Percentiles rank a stretch among this genome's conserved stretches.
Evolutionary conservation across 2,329 filamentous ascomycete genomes (phyloP).

Genomic region (Myriosclerotinia duriaeana): DNA sequence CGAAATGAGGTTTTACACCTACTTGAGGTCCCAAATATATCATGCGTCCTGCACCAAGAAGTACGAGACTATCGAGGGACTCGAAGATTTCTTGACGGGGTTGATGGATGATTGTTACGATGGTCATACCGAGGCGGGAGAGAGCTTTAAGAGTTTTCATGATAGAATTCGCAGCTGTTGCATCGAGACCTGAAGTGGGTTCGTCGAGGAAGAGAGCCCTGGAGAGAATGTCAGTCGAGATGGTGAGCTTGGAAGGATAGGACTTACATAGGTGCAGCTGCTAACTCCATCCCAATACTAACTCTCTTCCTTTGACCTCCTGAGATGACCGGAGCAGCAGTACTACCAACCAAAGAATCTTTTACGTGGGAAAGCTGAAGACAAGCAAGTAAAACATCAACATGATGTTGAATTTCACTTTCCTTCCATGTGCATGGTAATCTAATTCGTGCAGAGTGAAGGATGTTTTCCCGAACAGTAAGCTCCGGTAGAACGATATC

Average conservation of each 20-base stretch:
- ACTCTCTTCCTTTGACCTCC: constrained; percentile 63
- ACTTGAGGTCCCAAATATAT: constrained; percentile 53
- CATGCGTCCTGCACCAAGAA: constrained; percentile 58
- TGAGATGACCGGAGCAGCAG: constrained; percentile 60
- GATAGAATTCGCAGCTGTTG: constrained; percentile 63
- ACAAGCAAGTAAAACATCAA: constrained; percentile 57
- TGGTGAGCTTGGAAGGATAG: not conserved
- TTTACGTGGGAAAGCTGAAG: constrained; percentile 44
- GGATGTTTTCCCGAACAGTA: constrained; percentile 61
- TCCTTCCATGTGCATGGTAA: constrained; percentile 54
- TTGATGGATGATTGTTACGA: constrained; percentile 57
- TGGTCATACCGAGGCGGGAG: constrained; percentile 53
- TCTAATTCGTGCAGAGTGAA: constrained; percentile 57
- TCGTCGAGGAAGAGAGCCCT: constrained; percentile 60
- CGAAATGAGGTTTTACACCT: constrained; percentile 51
- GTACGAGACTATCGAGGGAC: constrained; percentile 61
- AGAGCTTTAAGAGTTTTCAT: constrained; percentile 61
- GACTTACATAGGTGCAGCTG: constrained; percentile 51
- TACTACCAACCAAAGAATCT: constrained; percentile 54
- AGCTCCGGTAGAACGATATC: constrained; percentile 60
- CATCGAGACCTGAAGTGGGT: constrained; percentile 61
- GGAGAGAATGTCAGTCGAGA: not conserved
- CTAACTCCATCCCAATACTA: constrained; percentile 60
- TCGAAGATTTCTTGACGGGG: constrained; percentile 55
- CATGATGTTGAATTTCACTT: constrained; percentile 51